phyloP scores from a whole-genome alignment of 129 eudicot species.

The Escallonia herrerae region DNA sequence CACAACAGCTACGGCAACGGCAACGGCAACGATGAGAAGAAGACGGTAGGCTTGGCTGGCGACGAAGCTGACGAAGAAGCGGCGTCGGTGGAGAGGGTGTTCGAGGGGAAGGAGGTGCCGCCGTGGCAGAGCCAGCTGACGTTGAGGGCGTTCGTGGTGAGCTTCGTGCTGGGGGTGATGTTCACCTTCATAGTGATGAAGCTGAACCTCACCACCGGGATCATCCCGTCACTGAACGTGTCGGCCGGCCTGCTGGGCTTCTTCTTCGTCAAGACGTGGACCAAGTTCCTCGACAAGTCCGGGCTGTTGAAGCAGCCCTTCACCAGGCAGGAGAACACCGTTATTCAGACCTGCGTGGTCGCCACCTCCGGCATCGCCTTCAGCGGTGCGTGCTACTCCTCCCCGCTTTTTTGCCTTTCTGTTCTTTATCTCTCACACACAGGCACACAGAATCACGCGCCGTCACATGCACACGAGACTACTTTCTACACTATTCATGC shows the following conservation, averaged over 20 bases:
- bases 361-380: conserved; percentile 96
- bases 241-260: conserved; percentile 90
- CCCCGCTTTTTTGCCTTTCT: background rate
- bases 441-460: no score
- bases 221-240: conserved; percentile 85
- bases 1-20: no score
- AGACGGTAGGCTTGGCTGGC: background rate
- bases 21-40: conserved; percentile 15
- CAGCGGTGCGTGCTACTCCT: conserved; percentile 42
- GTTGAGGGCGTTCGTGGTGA: conserved; percentile 61
- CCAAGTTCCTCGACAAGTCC: conserved; percentile 53
- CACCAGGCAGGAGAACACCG: conserved; percentile 91
- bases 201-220: conserved; percentile 88
- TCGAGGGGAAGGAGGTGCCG: conserved; percentile 73
- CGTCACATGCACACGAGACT: conserved; percentile 1
- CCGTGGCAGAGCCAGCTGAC: conserved; percentile 81
- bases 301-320: conserved; percentile 82
- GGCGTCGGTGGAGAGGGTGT: conserved; percentile 55
- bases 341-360: conserved; percentile 94
- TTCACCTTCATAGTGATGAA: conserved; percentile 96
- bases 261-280: conserved; percentile 94
- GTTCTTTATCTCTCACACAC: conserved; percentile 6
- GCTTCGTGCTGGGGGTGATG: conserved; percentile 52
- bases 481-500: background rate
- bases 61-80: conserved; percentile 16